Base-by-base conservation (phyloP, 1,284 basidiomycete genomes). In the Leucoagaricus sp. region DNA sequence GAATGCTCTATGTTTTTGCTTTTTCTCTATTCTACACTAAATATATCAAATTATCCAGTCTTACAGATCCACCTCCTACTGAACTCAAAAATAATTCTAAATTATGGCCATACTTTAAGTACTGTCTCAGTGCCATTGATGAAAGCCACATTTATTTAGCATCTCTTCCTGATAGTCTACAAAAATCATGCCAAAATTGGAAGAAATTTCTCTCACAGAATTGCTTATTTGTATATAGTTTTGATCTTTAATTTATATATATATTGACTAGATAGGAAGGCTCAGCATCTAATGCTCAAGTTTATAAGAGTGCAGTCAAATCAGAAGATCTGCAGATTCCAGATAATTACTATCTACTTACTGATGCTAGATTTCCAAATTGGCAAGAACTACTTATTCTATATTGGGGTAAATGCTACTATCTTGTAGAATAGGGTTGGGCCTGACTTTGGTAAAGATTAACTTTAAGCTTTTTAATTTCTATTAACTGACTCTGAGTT, bases 251-350 rank as follows among this genome's bases (percentile, higher is more conserved):
- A 4, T 73, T 74, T 58, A 47, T 59, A 2, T 70, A 74, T 61
- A 46, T 69, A 13, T 58, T 70, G 38, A 49, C 56, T 41, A 70
- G 71, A 6, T 73, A 68, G 66, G 71, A 73, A 54, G 72, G 71
- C 21, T 66, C 61, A 53, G 65, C 67, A 8, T 63, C 69, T 23
- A 69, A 73, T 63, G 61, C 63, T 15, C 23, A 46, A 0, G 55
- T 71, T 0, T 70, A 61, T 61, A 58, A 63, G 9, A 28, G 62
- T 58, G 65, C 67, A 23, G n/a, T n/a, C n/a, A 61, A 59, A 9
- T 31, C 23, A 2, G 34, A 51, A 23, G 64, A 66, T 46, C 52
- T 67, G 15, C 40, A 44, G 4, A 53, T 65, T 31, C 51, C 55
- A 40, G 19, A 42, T 13, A 61, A 59, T 4, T 61, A 53, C n/a